These are phyloP conservation scores for Polytolypa hystricis DNA, from an alignment of 2,329 filamentous ascomycete species.

Conservation along the genomic window DNA sequence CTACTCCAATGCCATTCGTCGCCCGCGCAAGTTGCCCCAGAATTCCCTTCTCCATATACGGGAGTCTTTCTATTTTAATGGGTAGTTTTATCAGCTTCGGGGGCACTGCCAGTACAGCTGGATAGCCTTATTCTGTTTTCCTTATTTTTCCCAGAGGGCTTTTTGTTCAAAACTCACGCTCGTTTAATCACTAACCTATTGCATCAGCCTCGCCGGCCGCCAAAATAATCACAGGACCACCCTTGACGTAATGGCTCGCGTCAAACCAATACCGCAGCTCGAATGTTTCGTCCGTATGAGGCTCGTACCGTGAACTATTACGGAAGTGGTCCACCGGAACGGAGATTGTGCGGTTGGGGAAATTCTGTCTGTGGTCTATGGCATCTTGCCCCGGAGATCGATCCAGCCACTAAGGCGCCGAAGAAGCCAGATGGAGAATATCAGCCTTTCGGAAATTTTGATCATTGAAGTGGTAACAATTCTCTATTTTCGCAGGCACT, in stretches of 20 bases:
- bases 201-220: conserved; percentile 59
- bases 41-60: conserved; percentile 68
- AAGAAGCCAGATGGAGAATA: too few species aligned
- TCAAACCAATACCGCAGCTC: conserved; percentile 76
- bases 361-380: conserved; percentile 19
- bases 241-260: conserved; percentile 59
- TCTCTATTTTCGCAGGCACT: too few species aligned
- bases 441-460: too few species aligned
- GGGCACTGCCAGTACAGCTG: too few species aligned
- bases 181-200: conserved; percentile 10
- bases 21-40: conserved; percentile 58
- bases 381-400: too few species aligned
- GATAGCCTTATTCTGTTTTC: conserved; percentile 7
- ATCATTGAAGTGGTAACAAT: too few species aligned
- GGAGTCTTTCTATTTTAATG: conserved; percentile 48
- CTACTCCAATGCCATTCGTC: conserved; percentile 63
- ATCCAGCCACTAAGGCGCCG: too few species aligned
- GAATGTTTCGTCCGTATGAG: conserved; percentile 59
- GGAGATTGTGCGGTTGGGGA: conserved; percentile 41
- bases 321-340: conserved; percentile 70
- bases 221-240: conserved; percentile 72
- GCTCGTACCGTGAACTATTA: conserved; percentile 65
- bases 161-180: too few species aligned
- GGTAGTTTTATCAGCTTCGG: too few species aligned
- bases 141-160: not conserved